Base-by-base conservation (phyloP, 441 rosid species). In the Corymbia citriodora region DNA sequence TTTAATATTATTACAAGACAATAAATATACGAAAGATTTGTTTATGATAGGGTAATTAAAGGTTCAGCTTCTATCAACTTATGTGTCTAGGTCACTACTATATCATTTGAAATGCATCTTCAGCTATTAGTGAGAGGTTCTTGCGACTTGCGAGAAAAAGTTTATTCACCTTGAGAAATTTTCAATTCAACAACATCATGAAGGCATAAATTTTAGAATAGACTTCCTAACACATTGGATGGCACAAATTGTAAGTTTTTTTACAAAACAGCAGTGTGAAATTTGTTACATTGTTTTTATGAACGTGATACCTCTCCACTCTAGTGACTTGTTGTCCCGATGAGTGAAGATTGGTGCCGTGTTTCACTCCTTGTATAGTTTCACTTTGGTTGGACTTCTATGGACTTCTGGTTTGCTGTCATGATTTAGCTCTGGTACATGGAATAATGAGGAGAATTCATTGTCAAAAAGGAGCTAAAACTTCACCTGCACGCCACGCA, bases 251-350 rank as follows among this genome's bases (percentile, higher is more conserved):
- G 21, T 65, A n/a, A 1, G 74, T 31, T 65, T n/a, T n/a, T n/a
- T 18, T n/a, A 7, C 11, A 8, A 0, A n/a, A 65, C 6, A 15
- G 21, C 5, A n/a, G 40, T 21, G 16, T 65, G 6, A n/a, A 65
- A 65, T 65, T 65, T 3, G 72, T 29, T 65, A 33, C n/a, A n/a
- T 55, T 17, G 55, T 54, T 54, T 40, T 40, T 6, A 5, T 40
- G 45, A 40, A 40, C 6, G 45, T 40, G 45, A 6, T 40, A 40
- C 45, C 45, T 4, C 45, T 40, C 45, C 45, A 4, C 6, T 40
- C 45, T 1, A 40, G 6, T 40, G 45, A 40, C 45, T 40, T 40
- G 45, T 40, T 40, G 45, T 40, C 6, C 45, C 6, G 45, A 40
- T 40, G 45, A 40, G 45, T 40, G 45, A 4, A 1, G 45, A 1